Evolutionary conservation across 768 basidiomycete species (phyloP).

Genomic region (Boletus speciosus): DNA sequence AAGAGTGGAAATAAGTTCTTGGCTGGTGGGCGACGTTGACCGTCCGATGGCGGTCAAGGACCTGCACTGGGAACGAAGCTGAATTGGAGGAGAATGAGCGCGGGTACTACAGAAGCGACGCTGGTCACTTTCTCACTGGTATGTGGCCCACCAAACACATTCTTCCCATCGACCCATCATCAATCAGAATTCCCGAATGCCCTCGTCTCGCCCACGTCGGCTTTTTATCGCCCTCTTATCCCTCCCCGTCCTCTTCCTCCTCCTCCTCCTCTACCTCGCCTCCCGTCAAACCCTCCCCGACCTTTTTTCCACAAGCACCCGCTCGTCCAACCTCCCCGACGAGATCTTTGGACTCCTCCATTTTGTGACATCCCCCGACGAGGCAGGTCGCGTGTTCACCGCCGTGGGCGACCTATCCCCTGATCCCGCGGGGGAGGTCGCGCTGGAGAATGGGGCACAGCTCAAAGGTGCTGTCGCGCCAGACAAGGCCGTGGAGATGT

Average conservation of each 20-base stretch:
- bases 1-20: too few species aligned
- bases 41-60: too few species aligned
- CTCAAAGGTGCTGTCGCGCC: constrained; percentile 43
- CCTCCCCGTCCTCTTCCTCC: constrained; percentile 32
- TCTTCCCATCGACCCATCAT: too few species aligned
- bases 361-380: constrained; percentile 47
- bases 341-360: constrained; percentile 74
- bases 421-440: not conserved
- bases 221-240: constrained; percentile 37
- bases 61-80: too few species aligned
- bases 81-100: too few species aligned
- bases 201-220: constrained; percentile 42
- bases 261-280: constrained; percentile 41
- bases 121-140: too few species aligned
- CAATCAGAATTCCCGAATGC: constrained; percentile 1
- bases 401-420: constrained; percentile 16
- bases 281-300: constrained; percentile 32
- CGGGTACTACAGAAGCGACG: too few species aligned
- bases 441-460: not conserved
- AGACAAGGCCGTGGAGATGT: constrained; percentile 44
- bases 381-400: constrained; percentile 14
- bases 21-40: too few species aligned
- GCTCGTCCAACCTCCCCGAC: constrained; percentile 38
- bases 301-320: constrained; percentile 38
- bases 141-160: too few species aligned